These are phyloP conservation scores for Deuterostichococcus epilithicus DNA, from an alignment of 139 green algal genomes.

Conservation along the genomic window DNA sequence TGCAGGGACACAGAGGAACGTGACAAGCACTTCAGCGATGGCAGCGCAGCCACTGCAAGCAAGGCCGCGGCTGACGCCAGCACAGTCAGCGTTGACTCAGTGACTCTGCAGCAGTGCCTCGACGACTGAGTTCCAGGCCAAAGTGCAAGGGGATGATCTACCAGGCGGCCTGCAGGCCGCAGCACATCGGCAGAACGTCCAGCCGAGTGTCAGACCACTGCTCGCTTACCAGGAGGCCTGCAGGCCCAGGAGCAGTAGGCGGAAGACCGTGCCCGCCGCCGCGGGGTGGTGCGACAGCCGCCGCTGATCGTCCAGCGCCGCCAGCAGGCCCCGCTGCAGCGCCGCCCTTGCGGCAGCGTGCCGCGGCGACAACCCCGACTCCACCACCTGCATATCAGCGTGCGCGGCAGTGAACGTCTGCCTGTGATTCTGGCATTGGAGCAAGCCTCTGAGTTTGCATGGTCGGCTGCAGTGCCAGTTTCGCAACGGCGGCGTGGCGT, in stretches of 20 bases:
- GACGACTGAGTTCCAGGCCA: too few species aligned
- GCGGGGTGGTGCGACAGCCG: slow-evolving; percentile 57
- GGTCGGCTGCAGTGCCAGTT: too few species aligned
- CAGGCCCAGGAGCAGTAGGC: slow-evolving; percentile 54
- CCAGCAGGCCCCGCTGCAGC: slow-evolving; percentile 33
- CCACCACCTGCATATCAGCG: neutral
- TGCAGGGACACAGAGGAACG: neutral
- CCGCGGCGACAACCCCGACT: neutral
- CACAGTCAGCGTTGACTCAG: too few species aligned
- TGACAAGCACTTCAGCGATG: neutral
- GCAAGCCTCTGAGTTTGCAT: too few species aligned
- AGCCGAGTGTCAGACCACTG: too few species aligned
- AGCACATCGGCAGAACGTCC: too few species aligned
- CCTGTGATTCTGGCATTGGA: neutral
- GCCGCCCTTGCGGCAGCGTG: neutral
- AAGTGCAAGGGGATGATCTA: too few species aligned
- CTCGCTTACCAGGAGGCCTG: neutral
- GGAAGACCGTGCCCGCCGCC: slow-evolving; percentile 48
- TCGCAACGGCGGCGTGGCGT: too few species aligned
- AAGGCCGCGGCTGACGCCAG: too few species aligned
- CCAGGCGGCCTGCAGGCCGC: too few species aligned
- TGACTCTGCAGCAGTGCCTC: too few species aligned
- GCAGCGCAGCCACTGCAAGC: too few species aligned
- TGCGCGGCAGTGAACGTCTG: neutral
- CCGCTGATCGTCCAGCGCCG: slow-evolving; percentile 28